Conservation (phyloP, 345 rosid genomes). For the Brassica carinata region DNA sequence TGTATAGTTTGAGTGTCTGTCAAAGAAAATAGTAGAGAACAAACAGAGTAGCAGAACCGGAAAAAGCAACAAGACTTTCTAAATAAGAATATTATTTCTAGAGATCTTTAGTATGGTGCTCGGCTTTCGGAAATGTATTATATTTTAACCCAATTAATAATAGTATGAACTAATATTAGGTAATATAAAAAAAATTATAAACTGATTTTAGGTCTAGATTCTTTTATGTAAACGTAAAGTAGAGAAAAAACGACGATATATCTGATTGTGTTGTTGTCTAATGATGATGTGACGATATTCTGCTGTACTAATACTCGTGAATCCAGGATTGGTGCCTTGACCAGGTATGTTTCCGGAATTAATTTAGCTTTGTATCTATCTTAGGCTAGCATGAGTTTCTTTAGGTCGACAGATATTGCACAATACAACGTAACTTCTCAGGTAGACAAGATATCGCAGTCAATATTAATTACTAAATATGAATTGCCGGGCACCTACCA, state of each 20-base stretch:
- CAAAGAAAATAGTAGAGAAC: neutral
- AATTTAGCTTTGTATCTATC: constrained; percentile 4
- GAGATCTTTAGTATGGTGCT: neutral
- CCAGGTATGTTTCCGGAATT: constrained; percentile 30
- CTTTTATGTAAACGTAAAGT: neutral
- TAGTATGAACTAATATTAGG: neutral
- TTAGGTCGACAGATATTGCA: constrained; percentile 23
- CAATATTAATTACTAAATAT: constrained; percentile 31
- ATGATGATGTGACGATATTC: constrained; percentile 8
- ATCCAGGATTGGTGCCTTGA: constrained; percentile 19
- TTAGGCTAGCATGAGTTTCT: neutral
- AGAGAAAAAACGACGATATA: neutral
- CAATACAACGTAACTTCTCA: constrained; percentile 16
- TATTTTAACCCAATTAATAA: neutral
- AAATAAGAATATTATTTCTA: too few species aligned
- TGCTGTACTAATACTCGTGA: constrained; percentile 34
- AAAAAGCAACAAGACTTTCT: too few species aligned
- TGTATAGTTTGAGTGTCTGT: too few species aligned
- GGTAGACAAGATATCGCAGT: constrained; percentile 27
- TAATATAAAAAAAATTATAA: neutral
- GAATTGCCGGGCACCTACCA: constrained; percentile 43
- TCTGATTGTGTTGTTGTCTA: constrained; percentile 27
- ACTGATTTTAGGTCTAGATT: neutral
- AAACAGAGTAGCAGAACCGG: neutral
- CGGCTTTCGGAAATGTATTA: neutral